Percentiles rank a stretch among this genome's conserved stretches.
phyloP scores from a whole-genome alignment of 805 yeast genomes.

The Wickerhamiella lipophila region DNA sequence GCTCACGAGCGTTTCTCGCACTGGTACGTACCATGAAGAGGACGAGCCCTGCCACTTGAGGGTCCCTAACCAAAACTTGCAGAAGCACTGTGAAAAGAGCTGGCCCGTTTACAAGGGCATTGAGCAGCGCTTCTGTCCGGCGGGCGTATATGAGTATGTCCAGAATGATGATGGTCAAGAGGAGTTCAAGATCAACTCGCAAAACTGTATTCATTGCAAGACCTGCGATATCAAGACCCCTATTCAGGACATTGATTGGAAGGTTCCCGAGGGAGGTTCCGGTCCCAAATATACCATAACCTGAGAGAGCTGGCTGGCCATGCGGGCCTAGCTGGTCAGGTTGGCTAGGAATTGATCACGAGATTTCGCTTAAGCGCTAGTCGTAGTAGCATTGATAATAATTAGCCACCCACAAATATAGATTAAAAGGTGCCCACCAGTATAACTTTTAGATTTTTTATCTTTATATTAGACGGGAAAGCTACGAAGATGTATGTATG shows the following conservation, averaged over 20 bases:
- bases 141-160: conserved; percentile 93
- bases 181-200: conserved; percentile 84
- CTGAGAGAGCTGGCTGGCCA: conserved; percentile 26
- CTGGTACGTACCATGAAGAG: conserved; percentile 93
- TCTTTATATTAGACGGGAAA: no score
- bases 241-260: conserved; percentile 86
- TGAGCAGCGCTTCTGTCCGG: conserved; percentile 91
- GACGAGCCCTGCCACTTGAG: conserved; percentile 84
- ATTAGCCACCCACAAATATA: no score
- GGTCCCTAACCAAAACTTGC: conserved; percentile 29
- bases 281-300: conserved; percentile 94
- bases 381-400: no score
- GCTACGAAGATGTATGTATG: no score
- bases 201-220: conserved; percentile 96
- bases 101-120: conserved; percentile 75
- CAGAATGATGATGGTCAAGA: conserved; percentile 61
- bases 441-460: no score
- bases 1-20: conserved; percentile 86
- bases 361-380: no score
- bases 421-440: no score
- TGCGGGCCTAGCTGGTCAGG: no score
- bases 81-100: conserved; percentile 51
- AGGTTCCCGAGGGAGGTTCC: conserved; percentile 98
- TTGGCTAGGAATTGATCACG: no score
- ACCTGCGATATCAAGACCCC: conserved; percentile 98